Conservation (phyloP, 2,329 filamentous ascomycete species). For the Akanthomyces uredinophilus region DNA sequence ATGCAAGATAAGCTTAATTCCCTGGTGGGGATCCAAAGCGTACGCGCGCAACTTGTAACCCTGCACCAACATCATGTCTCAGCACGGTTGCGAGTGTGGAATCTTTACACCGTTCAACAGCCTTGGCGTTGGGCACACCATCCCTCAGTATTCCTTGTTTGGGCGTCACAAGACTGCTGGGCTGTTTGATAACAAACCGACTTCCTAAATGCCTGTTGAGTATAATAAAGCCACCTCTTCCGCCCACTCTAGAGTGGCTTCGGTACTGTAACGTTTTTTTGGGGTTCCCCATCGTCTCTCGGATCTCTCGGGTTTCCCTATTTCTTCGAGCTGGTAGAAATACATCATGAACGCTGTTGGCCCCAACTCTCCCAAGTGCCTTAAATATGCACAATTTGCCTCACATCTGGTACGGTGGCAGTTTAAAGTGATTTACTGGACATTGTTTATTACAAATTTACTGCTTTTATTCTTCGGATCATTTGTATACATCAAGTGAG, state of each 20-base stretch:
- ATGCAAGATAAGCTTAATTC: constrained; percentile 1
- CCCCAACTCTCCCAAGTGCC: constrained; percentile 21
- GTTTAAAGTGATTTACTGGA: constrained; percentile 44
- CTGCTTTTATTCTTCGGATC: constrained; percentile 41
- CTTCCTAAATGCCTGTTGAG: not conserved
- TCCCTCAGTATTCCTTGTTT: not conserved
- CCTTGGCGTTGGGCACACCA: constrained; percentile 7
- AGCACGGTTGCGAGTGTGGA: not conserved
- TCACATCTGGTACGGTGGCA: constrained; percentile 35
- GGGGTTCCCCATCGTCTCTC: too few relatives aligned
- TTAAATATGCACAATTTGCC: constrained; percentile 41
- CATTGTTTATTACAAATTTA: constrained; percentile 39
- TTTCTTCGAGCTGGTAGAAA: not conserved
- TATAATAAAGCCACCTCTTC: not conserved
- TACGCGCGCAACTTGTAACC: not conserved
- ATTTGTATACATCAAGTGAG: constrained; percentile 36
- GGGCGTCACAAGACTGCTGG: not conserved
- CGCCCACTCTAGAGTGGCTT: not conserved
- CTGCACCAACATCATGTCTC: constrained; percentile 7
- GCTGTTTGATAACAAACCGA: not conserved
- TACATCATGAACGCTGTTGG: not conserved
- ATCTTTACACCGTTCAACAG: not conserved
- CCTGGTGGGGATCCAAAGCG: not conserved
- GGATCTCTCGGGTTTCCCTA: too few relatives aligned
- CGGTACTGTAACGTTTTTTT: too few relatives aligned